Evolutionary conservation across 768 basidiomycete genomes (phyloP).

Genomic region (Dioszegia aurantiaca): DNA sequence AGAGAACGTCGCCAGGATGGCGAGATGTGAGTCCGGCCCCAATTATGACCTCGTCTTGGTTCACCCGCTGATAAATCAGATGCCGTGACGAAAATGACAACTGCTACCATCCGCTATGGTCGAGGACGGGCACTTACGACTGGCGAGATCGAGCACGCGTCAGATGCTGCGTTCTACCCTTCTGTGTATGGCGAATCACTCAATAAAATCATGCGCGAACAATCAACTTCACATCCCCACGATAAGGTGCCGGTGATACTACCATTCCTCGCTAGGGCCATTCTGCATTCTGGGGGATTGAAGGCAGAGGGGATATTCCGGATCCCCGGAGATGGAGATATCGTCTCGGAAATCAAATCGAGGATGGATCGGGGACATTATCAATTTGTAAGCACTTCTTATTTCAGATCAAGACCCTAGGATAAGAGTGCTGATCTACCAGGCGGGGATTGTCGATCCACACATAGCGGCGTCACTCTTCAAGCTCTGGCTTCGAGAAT

Average conservation of each 20-base stretch:
- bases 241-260: constrained; percentile 87
- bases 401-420: not conserved
- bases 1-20: constrained; percentile 82
- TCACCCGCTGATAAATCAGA: constrained; percentile 51
- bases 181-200: constrained; percentile 90
- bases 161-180: constrained; percentile 90
- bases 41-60: not conserved
- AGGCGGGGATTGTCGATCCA: constrained; percentile 72
- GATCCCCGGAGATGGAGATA: constrained; percentile 83
- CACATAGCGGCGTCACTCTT: constrained; percentile 83
- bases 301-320: constrained; percentile 89
- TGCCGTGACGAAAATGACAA: constrained; percentile 63
- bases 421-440: not conserved
- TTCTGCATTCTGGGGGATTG: constrained; percentile 80
- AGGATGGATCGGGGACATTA: constrained; percentile 89
- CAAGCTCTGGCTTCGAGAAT: constrained; percentile 90
- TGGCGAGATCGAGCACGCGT: constrained; percentile 87
- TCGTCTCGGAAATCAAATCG: constrained; percentile 80
- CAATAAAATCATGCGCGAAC: constrained; percentile 75
- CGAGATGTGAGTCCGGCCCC: constrained; percentile 58
- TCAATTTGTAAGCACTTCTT: constrained; percentile 72
- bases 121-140: constrained; percentile 71
- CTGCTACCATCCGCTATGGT: not conserved
- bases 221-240: constrained; percentile 78
- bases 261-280: constrained; percentile 87